These are phyloP conservation scores for Phialocephala sp. DNA, from an alignment of 2,329 filamentous ascomycete species.

Conservation along the genomic window DNA sequence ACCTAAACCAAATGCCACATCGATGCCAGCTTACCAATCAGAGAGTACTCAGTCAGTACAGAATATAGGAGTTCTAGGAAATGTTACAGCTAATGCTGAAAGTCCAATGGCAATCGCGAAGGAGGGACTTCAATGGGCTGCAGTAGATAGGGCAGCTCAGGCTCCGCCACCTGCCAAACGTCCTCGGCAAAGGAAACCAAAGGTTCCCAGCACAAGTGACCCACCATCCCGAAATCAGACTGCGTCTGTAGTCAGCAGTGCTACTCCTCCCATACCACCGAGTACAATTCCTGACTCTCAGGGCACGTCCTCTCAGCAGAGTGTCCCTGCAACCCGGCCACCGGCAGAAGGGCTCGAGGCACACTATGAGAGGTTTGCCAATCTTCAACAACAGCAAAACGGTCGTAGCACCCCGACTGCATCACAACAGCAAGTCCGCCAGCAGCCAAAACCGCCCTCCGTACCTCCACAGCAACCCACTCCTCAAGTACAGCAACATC, in stretches of 20 bases:
- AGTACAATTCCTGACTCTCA: conserved; percentile 41
- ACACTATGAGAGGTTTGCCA: conserved; percentile 42
- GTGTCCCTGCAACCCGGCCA: conserved; percentile 36
- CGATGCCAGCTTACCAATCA: conserved; percentile 24
- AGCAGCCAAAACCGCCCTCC: conserved; percentile 37
- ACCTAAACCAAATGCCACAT: conserved; percentile 30
- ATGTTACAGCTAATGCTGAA: conserved; percentile 27
- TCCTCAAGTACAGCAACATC: conserved; percentile 34
- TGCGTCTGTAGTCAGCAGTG: conserved; percentile 37
- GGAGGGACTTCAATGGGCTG: conserved; percentile 38
- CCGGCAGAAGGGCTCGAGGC: conserved; percentile 43
- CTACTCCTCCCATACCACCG: conserved; percentile 39
- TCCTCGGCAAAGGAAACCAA: conserved; percentile 47
- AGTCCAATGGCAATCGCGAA: conserved; percentile 29
- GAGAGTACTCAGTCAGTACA: conserved; percentile 17
- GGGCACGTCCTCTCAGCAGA: conserved; percentile 35
- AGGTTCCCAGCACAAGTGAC: conserved; percentile 38
- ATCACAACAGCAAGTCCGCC: conserved; percentile 38
- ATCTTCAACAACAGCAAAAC: conserved; percentile 37
- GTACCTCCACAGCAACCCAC: conserved; percentile 31
- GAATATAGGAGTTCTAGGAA: conserved; percentile 6
- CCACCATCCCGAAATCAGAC: conserved; percentile 36
- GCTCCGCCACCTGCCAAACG: conserved; percentile 46
- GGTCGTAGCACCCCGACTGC: conserved; percentile 37
- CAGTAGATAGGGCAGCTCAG: conserved; percentile 32